These are phyloP conservation scores for Wickerhamiella brachini DNA, from an alignment of 805 yeast genomes.

Conservation along the genomic window DNA sequence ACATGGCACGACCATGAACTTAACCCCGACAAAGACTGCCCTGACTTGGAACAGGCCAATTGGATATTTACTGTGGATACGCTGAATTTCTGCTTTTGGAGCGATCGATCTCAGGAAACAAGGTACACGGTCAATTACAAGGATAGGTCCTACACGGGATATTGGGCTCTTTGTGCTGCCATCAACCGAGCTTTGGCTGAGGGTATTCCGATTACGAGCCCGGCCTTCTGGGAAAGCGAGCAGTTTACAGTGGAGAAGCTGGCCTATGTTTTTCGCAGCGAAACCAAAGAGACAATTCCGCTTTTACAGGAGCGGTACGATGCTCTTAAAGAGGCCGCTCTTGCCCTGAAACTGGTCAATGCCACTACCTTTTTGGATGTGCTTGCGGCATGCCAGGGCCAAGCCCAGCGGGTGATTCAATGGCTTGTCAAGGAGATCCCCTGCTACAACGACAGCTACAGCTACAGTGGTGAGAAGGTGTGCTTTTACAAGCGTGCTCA, in stretches of 20 bases:
- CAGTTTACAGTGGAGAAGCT: conserved; percentile 19
- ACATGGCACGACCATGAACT: conserved; percentile 28
- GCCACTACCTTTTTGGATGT: conserved; percentile 16
- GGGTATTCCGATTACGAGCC: conserved; percentile 27
- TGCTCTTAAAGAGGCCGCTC: conserved; percentile 28
- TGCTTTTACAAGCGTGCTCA: conserved; percentile 30
- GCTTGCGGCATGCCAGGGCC: conserved; percentile 17
- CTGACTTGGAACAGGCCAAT: conserved; percentile 16
- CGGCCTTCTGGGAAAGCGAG: conserved; percentile 23
- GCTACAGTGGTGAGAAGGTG: conserved; percentile 22
- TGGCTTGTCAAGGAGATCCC: conserved; percentile 20
- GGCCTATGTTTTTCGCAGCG: conserved; percentile 23
- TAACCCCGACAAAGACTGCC: conserved; percentile 19
- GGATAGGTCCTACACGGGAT: conserved; percentile 28
- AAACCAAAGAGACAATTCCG: conserved; percentile 24
- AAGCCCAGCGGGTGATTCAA: conserved; percentile 25
- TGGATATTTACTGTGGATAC: conserved; percentile 32
- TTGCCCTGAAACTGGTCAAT: conserved; percentile 12
- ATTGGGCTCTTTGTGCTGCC: conserved; percentile 33
- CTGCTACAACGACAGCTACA: conserved; percentile 25
- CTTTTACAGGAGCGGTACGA: conserved; percentile 23
- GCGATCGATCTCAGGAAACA: conserved; percentile 23
- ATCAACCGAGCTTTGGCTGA: conserved; percentile 29
- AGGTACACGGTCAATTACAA: conserved; percentile 26
- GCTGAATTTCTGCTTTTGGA: conserved; percentile 33